Percentiles rank a stretch among this genome's conserved stretches.
These are phyloP conservation scores for Pleurotus pulmonarius DNA, from an alignment of 768 basidiomycete species.

Conservation along the genomic window DNA sequence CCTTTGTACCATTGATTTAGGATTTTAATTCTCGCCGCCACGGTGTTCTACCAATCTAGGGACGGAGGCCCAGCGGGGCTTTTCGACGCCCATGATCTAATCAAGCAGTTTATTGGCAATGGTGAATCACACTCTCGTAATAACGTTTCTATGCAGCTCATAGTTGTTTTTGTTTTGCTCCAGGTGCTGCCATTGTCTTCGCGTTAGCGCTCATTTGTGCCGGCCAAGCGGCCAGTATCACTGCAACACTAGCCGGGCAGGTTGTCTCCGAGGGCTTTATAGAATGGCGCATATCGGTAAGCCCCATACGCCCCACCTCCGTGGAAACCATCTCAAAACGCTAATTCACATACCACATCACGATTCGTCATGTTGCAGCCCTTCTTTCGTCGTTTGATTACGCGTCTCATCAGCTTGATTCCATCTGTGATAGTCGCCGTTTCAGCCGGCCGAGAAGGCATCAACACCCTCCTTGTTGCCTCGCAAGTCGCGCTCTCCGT, in stretches of 20 bases:
- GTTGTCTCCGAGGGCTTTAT: constrained; percentile 80
- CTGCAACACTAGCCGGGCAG: constrained; percentile 78
- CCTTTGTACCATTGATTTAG: constrained; percentile 23
- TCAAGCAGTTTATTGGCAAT: constrained; percentile 51
- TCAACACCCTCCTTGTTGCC: constrained; percentile 66
- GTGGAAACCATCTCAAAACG: not conserved
- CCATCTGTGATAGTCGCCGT: constrained; percentile 67
- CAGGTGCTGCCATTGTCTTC: constrained; percentile 67
- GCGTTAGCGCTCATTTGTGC: constrained; percentile 72
- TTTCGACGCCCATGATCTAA: constrained; percentile 69
- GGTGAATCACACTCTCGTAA: constrained; percentile 28
- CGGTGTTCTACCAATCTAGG: constrained; percentile 57
- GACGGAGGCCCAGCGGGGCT: constrained; percentile 49
- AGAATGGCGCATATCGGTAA: constrained; percentile 62
- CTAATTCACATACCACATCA: not conserved
- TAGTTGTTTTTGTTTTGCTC: not conserved
- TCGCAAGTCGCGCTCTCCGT: constrained; percentile 76
- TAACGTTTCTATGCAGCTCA: too few species aligned
- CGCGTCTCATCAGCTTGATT: constrained; percentile 65
- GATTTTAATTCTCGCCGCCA: constrained; percentile 69
- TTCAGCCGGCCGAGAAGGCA: constrained; percentile 60
- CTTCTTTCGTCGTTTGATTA: constrained; percentile 63
- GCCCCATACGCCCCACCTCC: constrained; percentile 9
- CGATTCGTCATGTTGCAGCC: constrained; percentile 26
- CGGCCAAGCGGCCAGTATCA: constrained; percentile 75